A percentile compares a stretch with the other conserved stretches of the same genome.
Conservation (phyloP, 495 filamentous ascomycete species). For the Apiosordaria backusii region DNA sequence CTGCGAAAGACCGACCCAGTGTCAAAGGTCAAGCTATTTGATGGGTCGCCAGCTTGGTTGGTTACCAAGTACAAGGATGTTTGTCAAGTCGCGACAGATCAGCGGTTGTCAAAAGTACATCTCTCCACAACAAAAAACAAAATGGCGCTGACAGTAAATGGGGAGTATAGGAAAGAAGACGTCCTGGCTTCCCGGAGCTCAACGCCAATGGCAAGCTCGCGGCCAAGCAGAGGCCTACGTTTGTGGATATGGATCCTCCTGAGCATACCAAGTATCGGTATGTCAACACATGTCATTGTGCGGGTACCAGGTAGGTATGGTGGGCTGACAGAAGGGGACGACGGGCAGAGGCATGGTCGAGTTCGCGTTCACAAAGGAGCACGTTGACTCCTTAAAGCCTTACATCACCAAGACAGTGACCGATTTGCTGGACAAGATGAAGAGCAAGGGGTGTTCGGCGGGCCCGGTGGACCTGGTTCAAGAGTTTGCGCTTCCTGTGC, state of each 20-base stretch:
- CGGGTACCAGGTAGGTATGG: neutral
- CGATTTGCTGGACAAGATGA: conserved; percentile 36
- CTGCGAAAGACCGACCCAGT: conserved; percentile 41
- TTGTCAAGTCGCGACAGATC: conserved; percentile 40
- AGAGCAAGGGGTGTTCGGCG: conserved; percentile 25
- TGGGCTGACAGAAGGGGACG: neutral
- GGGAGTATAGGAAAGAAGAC: conserved; percentile 29
- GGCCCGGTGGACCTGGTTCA: conserved; percentile 43
- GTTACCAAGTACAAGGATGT: conserved; percentile 46
- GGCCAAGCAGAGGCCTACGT: conserved; percentile 43
- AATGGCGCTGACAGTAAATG: neutral
- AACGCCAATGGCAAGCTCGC: conserved; percentile 39
- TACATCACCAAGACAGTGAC: conserved; percentile 45
- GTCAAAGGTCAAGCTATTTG: conserved; percentile 43
- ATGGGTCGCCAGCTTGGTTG: conserved; percentile 43
- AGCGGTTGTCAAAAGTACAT: conserved; percentile 37
- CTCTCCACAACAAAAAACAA: neutral
- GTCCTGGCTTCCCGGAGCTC: conserved; percentile 47
- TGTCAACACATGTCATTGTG: neutral
- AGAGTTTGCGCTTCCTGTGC: conserved; percentile 42
- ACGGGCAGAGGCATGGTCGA: conserved; percentile 41
- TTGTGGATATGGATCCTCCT: conserved; percentile 49
- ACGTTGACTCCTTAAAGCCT: conserved; percentile 37
- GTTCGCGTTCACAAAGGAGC: conserved; percentile 35
- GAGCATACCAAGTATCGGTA: conserved; percentile 39